Evolutionary conservation across 257 asterid species (phyloP).

Genomic region (Gardenia jasminoides): DNA sequence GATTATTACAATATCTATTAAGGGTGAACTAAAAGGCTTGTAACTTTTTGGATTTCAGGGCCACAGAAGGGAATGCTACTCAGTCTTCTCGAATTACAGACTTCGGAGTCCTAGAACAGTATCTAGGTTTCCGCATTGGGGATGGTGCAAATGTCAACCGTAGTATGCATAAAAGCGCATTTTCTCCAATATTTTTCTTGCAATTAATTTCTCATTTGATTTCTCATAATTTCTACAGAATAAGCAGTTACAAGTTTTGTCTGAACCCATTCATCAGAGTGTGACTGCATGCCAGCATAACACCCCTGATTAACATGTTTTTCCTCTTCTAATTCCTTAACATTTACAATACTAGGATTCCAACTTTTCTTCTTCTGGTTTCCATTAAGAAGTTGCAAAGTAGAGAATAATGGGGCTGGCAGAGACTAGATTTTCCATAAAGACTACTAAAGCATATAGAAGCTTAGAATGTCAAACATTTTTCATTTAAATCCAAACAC

Average conservation of each 20-base stretch:
- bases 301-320: not conserved
- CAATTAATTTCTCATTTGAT: not conserved
- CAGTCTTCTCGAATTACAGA: slow-evolving; percentile 61
- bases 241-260: not conserved
- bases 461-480: not conserved
- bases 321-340: not conserved
- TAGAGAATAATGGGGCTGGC: not conserved
- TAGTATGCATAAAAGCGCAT: slow-evolving; percentile 38
- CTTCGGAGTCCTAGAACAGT: slow-evolving; percentile 85
- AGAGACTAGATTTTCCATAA: not conserved
- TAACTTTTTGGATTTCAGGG: slow-evolving; percentile 60
- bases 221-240: not conserved
- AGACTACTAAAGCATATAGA: not conserved
- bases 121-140: slow-evolving; percentile 72
- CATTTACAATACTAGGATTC: not conserved
- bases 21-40: not conserved
- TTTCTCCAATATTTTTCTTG: not conserved
- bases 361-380: not conserved
- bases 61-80: slow-evolving; percentile 54
- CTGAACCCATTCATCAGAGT: not conserved
- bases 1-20: not conserved
- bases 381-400: not conserved
- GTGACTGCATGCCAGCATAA: not conserved
- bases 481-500: not conserved
- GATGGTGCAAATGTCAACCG: slow-evolving; percentile 52